Evolutionary conservation across 495 filamentous ascomycete genomes (phyloP), one percentile per base, ranked within the genome.

Genomic region (Penicillium crystallinum): DNA sequence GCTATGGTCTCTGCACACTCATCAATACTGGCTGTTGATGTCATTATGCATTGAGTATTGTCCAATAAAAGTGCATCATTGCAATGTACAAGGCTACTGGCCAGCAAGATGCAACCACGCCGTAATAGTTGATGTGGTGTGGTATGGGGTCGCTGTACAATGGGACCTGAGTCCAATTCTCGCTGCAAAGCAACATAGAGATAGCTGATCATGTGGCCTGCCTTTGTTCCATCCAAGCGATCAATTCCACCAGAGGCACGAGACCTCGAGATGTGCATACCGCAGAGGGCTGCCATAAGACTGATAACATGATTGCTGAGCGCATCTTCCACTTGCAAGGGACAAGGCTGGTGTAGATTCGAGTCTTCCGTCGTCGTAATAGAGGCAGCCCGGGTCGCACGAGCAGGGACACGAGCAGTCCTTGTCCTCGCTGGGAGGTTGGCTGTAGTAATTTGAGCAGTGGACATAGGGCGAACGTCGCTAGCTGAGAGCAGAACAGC

Each of bases 241-340:
- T 66, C 52, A 11, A 25, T 33, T 2, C 49, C 33, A 30, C 47
- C 53, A n/a, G 53, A 12, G 5, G 56, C 50, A 46, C 66, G 65
- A 49, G 66, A 70, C 22, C 72, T 67, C 18, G 68, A 66, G 23
- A 75, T 67, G 39, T 66, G 68, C 66, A 77, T 74, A 8, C 71
- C 70, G 47, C 74, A 75, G 34, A 77, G 57, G 3, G 69, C 70
- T 38, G 61, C 65, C 23, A 73, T 52, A 11, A 77, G 63, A 52
- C 74, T 77, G n/a, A 64, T 62, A 23, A 64, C 53, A 15, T 75
- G 67, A 42, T 77, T 77, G 63, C 58, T 74, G 4, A 75, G 50
- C 4, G 74, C 74, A 53, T 75, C 71, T 52, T 70, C 61, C 22
- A 77, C 67, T 3, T 58, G 66, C n/a, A 75, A 49, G 22, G 74